A percentile compares a stretch with the other conserved stretches of the same genome.
Evolutionary conservation across 805 yeast genomes (phyloP).

Genomic region (Zygoascus bituminiphila): DNA sequence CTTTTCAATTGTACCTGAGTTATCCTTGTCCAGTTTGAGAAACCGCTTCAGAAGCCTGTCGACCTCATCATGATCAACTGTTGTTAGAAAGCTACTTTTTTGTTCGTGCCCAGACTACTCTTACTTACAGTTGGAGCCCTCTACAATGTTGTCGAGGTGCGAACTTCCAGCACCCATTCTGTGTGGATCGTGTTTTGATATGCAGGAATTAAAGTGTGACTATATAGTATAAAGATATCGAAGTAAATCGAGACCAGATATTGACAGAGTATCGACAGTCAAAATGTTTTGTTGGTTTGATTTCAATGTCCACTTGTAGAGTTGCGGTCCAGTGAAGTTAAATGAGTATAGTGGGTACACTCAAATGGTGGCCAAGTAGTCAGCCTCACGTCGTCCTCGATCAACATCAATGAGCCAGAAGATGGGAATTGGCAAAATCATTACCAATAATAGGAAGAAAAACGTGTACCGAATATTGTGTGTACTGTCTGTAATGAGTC

Average conservation of each 20-base stretch:
- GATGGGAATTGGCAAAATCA: constrained; percentile 51
- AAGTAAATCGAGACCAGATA: too few relatives aligned
- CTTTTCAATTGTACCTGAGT: constrained; percentile 84
- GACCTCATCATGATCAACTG: constrained; percentile 81
- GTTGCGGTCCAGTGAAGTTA: not conserved
- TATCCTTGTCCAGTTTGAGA: constrained; percentile 90
- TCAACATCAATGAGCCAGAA: constrained; percentile 43
- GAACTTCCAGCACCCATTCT: constrained; percentile 20
- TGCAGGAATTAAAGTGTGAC: too few relatives aligned
- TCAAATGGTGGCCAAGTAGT: constrained; percentile 29
- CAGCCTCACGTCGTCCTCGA: constrained; percentile 53
- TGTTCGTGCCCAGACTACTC: not conserved
- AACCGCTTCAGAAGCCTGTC: constrained; percentile 86
- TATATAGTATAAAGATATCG: too few relatives aligned
- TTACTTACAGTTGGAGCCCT: constrained; percentile 25
- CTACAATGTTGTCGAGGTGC: constrained; percentile 23
- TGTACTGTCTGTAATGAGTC: constrained; percentile 59
- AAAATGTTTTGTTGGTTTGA: too few relatives aligned
- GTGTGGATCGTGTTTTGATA: too few relatives aligned
- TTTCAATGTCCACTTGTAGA: too few relatives aligned
- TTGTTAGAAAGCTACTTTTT: not conserved
- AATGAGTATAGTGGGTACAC: too few relatives aligned
- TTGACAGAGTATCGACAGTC: too few relatives aligned
- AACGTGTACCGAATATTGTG: constrained; percentile 70
- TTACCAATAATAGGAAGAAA: constrained; percentile 47